Base-by-base conservation (phyloP, 805 yeast species). In the Pichia pseudocactophila region DNA sequence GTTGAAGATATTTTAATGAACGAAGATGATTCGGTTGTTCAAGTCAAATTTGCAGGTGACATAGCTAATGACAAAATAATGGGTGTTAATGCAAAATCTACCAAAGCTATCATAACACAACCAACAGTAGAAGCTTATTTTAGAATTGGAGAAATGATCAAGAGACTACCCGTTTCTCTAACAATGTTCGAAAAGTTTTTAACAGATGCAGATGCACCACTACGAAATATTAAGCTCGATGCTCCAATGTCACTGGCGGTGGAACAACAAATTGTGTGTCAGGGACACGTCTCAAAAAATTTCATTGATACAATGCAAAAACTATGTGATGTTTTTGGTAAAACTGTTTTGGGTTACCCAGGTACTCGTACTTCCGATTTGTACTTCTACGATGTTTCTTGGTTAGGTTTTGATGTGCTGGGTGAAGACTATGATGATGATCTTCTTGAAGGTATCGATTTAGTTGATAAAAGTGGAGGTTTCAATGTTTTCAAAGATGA, bases 181-280 rank as follows among this genome's bases (percentile, higher is more conserved):
- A 71, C 66, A 20, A 62, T 65, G 30, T 78, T 79, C 54, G 88
- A 82, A 50, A 71, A 69, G 34, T 80, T 77, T 52, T 60, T 82
- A 44, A 60, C 71, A n/a, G 82, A 78, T 40, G 70, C 80, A 26
- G 86, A 70, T 65, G 43, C 58, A 13, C 57, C 66, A 16, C 47
- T 64, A 42, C 42, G 69, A 32, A 51, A 56, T 37, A 59, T 61
- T 43, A 65, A 66, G 19, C 45, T 66, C 4, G 76, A 72, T 43
- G 62, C 58, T 31, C 38, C 53, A 32, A 58, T 68, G 17, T 59
- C 74, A 1, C 57, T 79, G 11, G 69, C 71, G 13, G 57, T 79
- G 5, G 89, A 83, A 51, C 82, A 79, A 46, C 71, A 68, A 45
- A 60, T 80, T 32, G 71, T 80, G 13, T 77, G 82, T 49, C 70